These are phyloP conservation scores for Zopfochytrium polystomum DNA, from an alignment of 371 early-diverging fungal species.

Conservation along the genomic window DNA sequence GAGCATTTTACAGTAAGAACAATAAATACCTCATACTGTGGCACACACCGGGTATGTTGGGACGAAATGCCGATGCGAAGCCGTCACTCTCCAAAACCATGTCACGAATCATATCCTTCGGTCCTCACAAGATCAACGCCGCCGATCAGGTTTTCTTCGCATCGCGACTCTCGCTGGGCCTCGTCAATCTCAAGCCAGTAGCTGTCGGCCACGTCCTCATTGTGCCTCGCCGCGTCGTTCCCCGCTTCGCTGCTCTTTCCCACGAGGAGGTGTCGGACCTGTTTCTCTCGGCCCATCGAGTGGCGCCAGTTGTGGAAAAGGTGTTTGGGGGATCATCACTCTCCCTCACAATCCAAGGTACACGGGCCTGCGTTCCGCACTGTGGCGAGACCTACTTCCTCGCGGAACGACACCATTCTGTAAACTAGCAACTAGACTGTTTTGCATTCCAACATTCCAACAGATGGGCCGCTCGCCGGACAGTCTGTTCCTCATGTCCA, in stretches of 20 bases:
- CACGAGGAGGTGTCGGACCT: slow-evolving; percentile 80
- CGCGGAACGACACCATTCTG: too few relatives aligned
- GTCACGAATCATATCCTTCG: slow-evolving; percentile 30
- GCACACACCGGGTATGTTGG: too few relatives aligned
- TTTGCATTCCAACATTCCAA: neutral
- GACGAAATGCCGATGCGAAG: too few relatives aligned
- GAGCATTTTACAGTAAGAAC: too few relatives aligned
- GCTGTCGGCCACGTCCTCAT: slow-evolving; percentile 82
- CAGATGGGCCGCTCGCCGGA: slow-evolving; percentile 82
- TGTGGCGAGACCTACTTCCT: too few relatives aligned
- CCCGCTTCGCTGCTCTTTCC: slow-evolving; percentile 70
- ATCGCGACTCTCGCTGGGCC: slow-evolving; percentile 65
- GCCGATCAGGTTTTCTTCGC: slow-evolving; percentile 68
- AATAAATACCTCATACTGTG: too few relatives aligned
- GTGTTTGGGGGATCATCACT: slow-evolving; percentile 67
- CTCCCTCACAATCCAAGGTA: slow-evolving; percentile 78
- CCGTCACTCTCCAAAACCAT: neutral
- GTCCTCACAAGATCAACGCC: slow-evolving; percentile 51
- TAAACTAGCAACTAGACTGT: too few relatives aligned
- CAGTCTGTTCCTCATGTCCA: slow-evolving; percentile 94
- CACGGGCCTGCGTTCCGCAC: too few relatives aligned
- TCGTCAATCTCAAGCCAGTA: slow-evolving; percentile 89
- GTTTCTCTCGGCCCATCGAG: slow-evolving; percentile 69
- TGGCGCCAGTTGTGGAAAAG: slow-evolving; percentile 74
- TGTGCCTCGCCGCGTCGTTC: slow-evolving; percentile 63